A percentile compares a stretch with the other conserved stretches of the same genome.
Conservation (phyloP, 768 basidiomycete genomes). For the Mycena albidolilacea region DNA sequence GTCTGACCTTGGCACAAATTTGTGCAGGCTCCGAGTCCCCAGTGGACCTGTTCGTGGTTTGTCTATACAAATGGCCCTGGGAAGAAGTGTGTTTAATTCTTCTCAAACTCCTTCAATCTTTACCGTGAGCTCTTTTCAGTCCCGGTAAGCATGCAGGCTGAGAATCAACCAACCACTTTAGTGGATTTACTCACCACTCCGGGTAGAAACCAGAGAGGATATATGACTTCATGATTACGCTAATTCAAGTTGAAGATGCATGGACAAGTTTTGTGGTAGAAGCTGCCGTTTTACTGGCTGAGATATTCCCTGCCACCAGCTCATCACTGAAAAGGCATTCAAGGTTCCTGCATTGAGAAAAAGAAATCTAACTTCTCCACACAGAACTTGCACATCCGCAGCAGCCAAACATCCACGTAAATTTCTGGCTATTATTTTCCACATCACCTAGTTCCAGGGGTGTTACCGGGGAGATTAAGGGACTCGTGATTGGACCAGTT, state of each 20-base stretch:
- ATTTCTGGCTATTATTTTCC: background rate
- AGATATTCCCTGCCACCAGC: background rate
- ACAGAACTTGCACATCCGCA: background rate
- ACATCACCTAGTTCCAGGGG: constrained; percentile 6
- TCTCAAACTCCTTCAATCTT: background rate
- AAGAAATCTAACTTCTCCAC: background rate
- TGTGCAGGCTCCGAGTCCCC: constrained; percentile 1
- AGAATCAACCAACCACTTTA: background rate
- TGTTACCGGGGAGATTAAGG: background rate
- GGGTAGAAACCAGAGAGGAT: background rate
- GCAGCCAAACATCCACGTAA: background rate
- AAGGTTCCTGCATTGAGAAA: too few species aligned
- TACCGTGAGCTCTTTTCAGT: background rate
- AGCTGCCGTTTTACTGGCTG: constrained; percentile 5
- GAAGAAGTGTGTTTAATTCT: constrained; percentile 21
- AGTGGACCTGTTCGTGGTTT: background rate
- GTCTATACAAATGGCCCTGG: constrained; percentile 14
- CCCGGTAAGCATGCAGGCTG: background rate
- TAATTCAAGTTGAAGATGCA: constrained; percentile 18
- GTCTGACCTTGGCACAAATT: constrained; percentile 10
- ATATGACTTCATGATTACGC: constrained; percentile 3
- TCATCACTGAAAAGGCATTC: too few species aligned
- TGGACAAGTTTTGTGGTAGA: constrained; percentile 14
- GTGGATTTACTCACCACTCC: background rate
- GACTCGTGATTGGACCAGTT: background rate